Percentiles rank a stretch among this genome's conserved stretches.
phyloP scores from a whole-genome alignment of 441 rosid species.

The Croton laevigatus region DNA sequence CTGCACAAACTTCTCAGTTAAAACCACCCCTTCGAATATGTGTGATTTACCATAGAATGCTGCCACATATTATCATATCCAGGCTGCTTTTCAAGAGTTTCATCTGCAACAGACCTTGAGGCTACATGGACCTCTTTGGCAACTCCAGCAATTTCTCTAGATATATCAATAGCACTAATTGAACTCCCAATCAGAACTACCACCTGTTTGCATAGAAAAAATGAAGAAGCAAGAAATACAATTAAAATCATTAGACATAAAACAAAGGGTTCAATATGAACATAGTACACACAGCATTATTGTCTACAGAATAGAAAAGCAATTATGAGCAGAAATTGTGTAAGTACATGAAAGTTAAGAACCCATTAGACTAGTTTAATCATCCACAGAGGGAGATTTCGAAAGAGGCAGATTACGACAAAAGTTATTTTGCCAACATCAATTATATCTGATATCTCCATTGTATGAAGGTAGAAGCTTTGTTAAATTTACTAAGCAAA shows the following conservation, averaged over 20 bases:
- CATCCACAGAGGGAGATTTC: no score
- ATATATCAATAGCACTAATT: conserved; percentile 64
- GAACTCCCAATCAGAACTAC: conserved; percentile 71
- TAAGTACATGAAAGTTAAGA: background rate
- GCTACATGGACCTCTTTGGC: conserved; percentile 87
- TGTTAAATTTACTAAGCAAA: background rate
- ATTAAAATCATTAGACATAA: background rate
- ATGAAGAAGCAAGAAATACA: background rate
- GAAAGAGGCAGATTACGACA: background rate
- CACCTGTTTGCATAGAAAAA: conserved; percentile 35
- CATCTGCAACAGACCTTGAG: conserved; percentile 48
- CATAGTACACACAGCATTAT: background rate
- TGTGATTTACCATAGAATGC: conserved; percentile 68
- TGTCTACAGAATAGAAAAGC: background rate
- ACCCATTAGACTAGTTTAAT: no score
- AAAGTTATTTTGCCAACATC: background rate
- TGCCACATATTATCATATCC: conserved; percentile 58
- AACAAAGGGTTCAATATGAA: background rate
- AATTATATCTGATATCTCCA: background rate
- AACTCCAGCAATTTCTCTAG: conserved; percentile 56
- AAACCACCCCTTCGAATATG: conserved; percentile 3
- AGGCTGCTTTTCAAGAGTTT: conserved; percentile 38
- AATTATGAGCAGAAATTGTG: background rate
- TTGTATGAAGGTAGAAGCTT: background rate
- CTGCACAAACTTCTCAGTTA: conserved; percentile 2